Base-by-base conservation (phyloP, 1,284 basidiomycete species). In the Cutaneotrichosporon cutaneum region DNA sequence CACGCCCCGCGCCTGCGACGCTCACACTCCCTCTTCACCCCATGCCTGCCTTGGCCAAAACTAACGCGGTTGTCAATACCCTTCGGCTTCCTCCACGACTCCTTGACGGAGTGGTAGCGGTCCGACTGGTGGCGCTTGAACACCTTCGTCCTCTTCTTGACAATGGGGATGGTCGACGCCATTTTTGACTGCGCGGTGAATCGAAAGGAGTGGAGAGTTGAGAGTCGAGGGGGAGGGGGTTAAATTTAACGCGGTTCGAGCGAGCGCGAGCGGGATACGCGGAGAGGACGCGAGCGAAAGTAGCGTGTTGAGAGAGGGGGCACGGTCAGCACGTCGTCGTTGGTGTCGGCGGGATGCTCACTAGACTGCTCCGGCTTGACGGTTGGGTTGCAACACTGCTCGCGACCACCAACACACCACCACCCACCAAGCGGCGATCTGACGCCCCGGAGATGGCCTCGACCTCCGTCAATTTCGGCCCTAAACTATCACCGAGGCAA, bases 51-150 rank as follows among this genome's bases (percentile, higher is more conserved):
- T 51, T n/a, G 18, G 5, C 39, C 51, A 24, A 35, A 59, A 76
- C 76, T 39, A 66, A 80, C 78, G 78, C 92, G 88, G 87, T 94
- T 94, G 81, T 94, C 92, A 75, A 94, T 94, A 90, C 92, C 81
- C 87, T 94, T 95, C 72, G 92, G 92, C 84, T 95, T 97, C 82
- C 94, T 86, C 94, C 94, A 97, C 85, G 90, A 85, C 85, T 94
- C 92, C 86, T 94, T 94, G 72, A 97, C 93, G 70, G 88, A 84
- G 80, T 90, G 86, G 84, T 95, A 97, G 79, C 94, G 89, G 84
- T 96, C 94, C 61, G 92, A 94, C 83, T 97, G 94, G 83, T 96
- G 94, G 81, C 94, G 91, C 90, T 94, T 95, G 90, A 96, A 95
- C 77, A 83, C 82, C 83, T 90, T 92, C 73, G 93, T 95, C 81